Percentiles rank a stretch among this genome's conserved stretches.
These are phyloP conservation scores for Calonectria pauciramosa DNA, from an alignment of 2,329 filamentous ascomycete genomes.

Conservation along the genomic window DNA sequence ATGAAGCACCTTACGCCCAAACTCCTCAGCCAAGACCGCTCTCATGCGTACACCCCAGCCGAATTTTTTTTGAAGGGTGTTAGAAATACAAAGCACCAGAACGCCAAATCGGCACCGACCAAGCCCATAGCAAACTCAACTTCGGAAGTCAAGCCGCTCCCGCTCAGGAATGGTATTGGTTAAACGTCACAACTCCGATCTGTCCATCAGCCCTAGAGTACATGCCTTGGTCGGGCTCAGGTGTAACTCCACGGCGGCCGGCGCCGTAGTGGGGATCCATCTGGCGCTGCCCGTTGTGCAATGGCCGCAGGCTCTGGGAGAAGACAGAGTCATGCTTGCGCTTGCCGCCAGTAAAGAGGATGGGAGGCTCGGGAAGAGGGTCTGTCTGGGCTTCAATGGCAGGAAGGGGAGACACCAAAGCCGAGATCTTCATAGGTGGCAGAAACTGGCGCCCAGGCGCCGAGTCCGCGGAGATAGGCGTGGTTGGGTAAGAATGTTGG, in stretches of 20 bases:
- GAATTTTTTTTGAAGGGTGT: constrained; percentile 27
- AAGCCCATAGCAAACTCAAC: constrained; percentile 18
- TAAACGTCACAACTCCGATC: constrained; percentile 48
- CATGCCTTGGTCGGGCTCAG: constrained; percentile 49
- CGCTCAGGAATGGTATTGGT: constrained; percentile 43
- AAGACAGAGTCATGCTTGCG: constrained; percentile 55
- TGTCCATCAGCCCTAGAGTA: constrained; percentile 54
- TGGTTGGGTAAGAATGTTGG: constrained; percentile 44
- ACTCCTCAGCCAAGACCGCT: constrained; percentile 42
- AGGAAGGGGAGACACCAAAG: constrained; percentile 51
- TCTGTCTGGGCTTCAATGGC: constrained; percentile 53
- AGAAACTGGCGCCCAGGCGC: constrained; percentile 31
- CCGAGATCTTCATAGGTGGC: constrained; percentile 54
- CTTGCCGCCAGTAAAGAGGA: constrained; percentile 50
- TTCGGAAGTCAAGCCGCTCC: background rate
- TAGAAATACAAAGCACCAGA: constrained; percentile 45
- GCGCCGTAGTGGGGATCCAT: constrained; percentile 49
- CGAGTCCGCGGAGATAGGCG: constrained; percentile 46
- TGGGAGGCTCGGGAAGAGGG: constrained; percentile 43
- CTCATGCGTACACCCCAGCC: constrained; percentile 37
- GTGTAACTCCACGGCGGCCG: constrained; percentile 39
- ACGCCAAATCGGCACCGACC: constrained; percentile 37
- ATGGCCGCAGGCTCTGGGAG: constrained; percentile 46
- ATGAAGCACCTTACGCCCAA: constrained; percentile 36
- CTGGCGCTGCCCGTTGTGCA: constrained; percentile 56